Conservation (phyloP, 768 basidiomycete species). For the Fistulinella prunicolor region DNA sequence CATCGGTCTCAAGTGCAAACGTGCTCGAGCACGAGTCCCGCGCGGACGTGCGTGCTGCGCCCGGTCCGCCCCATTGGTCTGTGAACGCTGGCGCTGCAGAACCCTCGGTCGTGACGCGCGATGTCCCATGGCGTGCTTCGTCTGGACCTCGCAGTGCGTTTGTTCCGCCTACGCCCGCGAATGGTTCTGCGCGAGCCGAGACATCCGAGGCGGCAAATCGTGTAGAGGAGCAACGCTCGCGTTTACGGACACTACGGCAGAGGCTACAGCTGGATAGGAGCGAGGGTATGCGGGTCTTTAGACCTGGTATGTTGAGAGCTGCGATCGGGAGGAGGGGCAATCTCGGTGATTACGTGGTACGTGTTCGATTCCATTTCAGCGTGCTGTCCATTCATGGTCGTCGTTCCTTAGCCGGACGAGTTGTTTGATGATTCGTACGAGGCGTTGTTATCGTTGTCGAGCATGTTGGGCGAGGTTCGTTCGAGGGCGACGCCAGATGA, state of each 20-base stretch:
- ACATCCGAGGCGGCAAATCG: conserved; percentile 7
- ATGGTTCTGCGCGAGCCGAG: conserved; percentile 2
- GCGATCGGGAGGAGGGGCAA: conserved; percentile 25
- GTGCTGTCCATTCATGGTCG: conserved; percentile 5
- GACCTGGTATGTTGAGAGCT: conserved; percentile 24
- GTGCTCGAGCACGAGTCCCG: conserved; percentile 14
- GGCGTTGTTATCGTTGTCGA: conserved; percentile 54
- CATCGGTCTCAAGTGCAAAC: conserved; percentile 4
- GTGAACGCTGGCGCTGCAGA: conserved; percentile 4
- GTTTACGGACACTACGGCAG: conserved; percentile 26
- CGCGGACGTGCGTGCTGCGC: conserved; percentile 1
- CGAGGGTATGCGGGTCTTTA: conserved; percentile 19
- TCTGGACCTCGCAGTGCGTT: conserved; percentile 16
- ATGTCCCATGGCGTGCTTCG: conserved; percentile 24
- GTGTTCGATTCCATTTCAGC: conserved; percentile 17
- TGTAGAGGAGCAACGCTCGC: conserved; percentile 21
- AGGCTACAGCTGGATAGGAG: conserved; percentile 28
- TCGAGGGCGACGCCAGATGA: conserved; percentile 62
- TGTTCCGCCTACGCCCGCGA: not conserved
- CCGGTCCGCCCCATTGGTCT: conserved; percentile 11
- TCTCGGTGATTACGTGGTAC: conserved; percentile 51
- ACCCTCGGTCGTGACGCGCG: conserved; percentile 3
- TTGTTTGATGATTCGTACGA: conserved; percentile 78
- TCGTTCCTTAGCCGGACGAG: conserved; percentile 57
- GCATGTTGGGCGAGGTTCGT: conserved; percentile 64